Evolutionary conservation across 2,329 filamentous ascomycete genomes (phyloP).

Genomic region (Dryadomyces quercus-mongolicae): DNA sequence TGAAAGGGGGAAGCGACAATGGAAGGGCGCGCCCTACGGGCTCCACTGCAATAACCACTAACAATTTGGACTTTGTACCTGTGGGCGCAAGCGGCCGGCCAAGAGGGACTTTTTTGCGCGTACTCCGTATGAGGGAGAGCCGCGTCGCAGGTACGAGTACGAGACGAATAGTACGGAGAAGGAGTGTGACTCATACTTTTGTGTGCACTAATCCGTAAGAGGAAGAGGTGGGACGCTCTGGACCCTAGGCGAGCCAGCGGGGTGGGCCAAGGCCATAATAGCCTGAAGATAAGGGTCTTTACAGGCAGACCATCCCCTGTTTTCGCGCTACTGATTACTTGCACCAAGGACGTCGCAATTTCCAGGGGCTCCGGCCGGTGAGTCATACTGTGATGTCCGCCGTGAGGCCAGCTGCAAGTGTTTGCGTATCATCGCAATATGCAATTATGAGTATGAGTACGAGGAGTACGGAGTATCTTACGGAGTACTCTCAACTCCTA

Average conservation of each 20-base stretch:
- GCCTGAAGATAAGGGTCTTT: neutral
- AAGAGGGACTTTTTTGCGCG: neutral
- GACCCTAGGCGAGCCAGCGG: neutral
- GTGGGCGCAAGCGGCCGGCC: too few relatives aligned
- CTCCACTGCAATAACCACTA: too few relatives aligned
- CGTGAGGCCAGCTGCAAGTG: neutral
- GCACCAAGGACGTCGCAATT: neutral
- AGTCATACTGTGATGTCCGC: neutral
- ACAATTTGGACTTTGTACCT: too few relatives aligned
- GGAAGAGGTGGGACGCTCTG: neutral
- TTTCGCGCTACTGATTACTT: neutral
- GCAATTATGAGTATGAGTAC: neutral
- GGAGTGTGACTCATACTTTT: slow-evolving; percentile 19
- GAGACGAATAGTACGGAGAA: too few relatives aligned
- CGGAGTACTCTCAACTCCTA: too few relatives aligned
- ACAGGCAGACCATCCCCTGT: neutral
- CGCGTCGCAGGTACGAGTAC: slow-evolving; percentile 4
- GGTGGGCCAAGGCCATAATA: neutral
- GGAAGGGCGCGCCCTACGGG: neutral
- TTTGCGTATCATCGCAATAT: neutral
- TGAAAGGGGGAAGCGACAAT: neutral
- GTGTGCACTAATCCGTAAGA: slow-evolving; percentile 2
- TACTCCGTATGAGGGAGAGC: neutral
- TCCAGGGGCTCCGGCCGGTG: neutral
- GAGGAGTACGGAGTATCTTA: too few relatives aligned